Base-by-base conservation (phyloP, 768 basidiomycete genomes). In the Lactarius evosmus region DNA sequence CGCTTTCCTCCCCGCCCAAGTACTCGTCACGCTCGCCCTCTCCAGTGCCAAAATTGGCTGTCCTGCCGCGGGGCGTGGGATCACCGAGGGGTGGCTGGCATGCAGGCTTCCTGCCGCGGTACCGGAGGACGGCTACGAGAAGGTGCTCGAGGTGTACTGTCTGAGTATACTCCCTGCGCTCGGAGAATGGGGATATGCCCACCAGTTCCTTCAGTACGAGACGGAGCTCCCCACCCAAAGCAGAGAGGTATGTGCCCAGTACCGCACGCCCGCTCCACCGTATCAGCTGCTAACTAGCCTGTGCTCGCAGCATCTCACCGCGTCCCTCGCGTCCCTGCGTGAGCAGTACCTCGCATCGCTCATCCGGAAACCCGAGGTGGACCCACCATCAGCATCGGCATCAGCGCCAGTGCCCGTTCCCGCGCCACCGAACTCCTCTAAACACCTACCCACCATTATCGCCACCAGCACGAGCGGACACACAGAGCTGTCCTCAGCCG, bases 61-160 rank as follows among this genome's bases (percentile, higher is more conserved):
- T 54, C 80, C 85, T 1, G 82, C 82, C 30, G 75, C 84, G 12
- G 90, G 86, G 0, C 77, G 87, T 25, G 77, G 78, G 25, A 84
- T 93, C 55, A 81, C 85, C 22, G 91, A 94, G 71, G 85, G 91
- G 46, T 94, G 92, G 92, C 76, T 94, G 27, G 84, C 86, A 3
- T 78, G 78, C 44, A 76, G 87, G 41, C 80, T 80, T 22, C 78
- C 79, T 34, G 74, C 49, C 63, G 59, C 38, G 34, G 65, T 25
- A 56, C 52, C 66, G 7, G 71, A 77, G 0, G 76, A 78, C 3
- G 86, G 83, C 19, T 93, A 93, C 68, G 83, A 83, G 60, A 90
- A 88, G 70, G 81, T 91, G 9, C 71, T 93, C 52, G 90, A 92
- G 67, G 73, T 91, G 12, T 94, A 93, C 74, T 86, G 85, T 69